Percentiles rank a stretch among this genome's conserved stretches.
phyloP scores from a whole-genome alignment of 176 grass and related monocot genomes.

The Phragmites australis region DNA sequence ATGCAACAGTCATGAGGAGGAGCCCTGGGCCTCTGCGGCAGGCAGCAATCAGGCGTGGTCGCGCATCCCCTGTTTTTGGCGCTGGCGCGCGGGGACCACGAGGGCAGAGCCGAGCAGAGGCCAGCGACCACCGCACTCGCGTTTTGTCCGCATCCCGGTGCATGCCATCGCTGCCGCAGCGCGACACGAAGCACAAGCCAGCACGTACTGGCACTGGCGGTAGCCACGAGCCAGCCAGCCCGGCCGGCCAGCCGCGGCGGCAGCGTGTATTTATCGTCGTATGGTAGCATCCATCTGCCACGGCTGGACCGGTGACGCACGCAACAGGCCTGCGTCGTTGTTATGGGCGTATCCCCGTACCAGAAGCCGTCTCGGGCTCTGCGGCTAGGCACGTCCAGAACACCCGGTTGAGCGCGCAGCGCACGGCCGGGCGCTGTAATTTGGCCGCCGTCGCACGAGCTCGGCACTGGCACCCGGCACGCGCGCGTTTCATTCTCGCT shows the following conservation, averaged over 20 bases:
- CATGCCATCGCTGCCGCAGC: constrained; percentile 41
- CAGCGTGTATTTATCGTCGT: constrained; percentile 21
- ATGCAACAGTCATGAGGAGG: constrained; percentile 38
- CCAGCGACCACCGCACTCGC: constrained; percentile 35
- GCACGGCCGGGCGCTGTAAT: not conserved
- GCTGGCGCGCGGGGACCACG: not conserved
- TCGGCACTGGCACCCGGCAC: no score
- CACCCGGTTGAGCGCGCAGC: not conserved
- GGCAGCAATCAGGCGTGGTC: constrained; percentile 39
- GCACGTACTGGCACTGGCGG: not conserved
- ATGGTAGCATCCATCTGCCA: not conserved
- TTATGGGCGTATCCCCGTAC: not conserved
- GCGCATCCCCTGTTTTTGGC: constrained; percentile 15
- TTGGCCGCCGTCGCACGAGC: no score
- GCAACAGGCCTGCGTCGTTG: not conserved
- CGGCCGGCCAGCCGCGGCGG: not conserved
- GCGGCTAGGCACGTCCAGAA: not conserved
- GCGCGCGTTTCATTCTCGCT: no score
- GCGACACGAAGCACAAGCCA: constrained; percentile 6
- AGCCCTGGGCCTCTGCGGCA: not conserved
- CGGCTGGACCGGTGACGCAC: constrained; percentile 11
- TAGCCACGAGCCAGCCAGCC: not conserved
- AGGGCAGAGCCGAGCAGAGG: not conserved
- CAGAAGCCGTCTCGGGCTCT: not conserved
- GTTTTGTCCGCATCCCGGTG: constrained; percentile 42